A percentile compares a stretch with the other conserved stretches of the same genome.
These are phyloP conservation scores for Escovopsis sp. DNA, from an alignment of 2,329 filamentous ascomycete genomes.

Conservation along the genomic window DNA sequence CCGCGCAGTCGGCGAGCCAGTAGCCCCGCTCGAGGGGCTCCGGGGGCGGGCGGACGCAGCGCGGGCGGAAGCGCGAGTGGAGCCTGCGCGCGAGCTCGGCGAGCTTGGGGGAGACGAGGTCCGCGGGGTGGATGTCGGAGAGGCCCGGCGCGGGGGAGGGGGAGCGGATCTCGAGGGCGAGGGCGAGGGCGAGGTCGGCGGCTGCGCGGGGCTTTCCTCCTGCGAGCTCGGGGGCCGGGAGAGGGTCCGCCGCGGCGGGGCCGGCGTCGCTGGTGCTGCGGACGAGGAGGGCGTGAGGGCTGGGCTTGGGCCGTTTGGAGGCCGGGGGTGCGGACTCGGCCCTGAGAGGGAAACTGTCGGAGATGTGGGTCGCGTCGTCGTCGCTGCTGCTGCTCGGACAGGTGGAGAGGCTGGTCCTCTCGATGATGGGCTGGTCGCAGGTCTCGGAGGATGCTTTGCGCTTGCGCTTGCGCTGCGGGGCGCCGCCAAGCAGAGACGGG, in stretches of 20 bases:
- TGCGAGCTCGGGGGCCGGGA: too few species aligned
- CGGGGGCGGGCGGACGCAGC: conserved; percentile 9
- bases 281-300: background rate
- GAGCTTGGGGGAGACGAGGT: conserved; percentile 44
- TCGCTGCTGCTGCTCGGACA: conserved; percentile 13
- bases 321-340: conserved; percentile 18
- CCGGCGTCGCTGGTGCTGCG: conserved; percentile 19
- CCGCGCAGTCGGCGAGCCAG: conserved; percentile 51
- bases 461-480: conserved; percentile 1
- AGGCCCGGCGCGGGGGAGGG: conserved; percentile 37
- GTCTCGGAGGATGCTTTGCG: conserved; percentile 1
- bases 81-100: conserved; percentile 35
- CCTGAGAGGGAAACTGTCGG: conserved; percentile 8
- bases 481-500: conserved; percentile 2
- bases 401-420: conserved; percentile 20
- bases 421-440: conserved; percentile 3
- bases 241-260: conserved; percentile 3
- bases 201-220: conserved; percentile 1
- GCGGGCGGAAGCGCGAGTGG: conserved; percentile 37
- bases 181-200: conserved; percentile 20
- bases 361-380: conserved; percentile 5
- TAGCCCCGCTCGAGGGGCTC: conserved; percentile 58
- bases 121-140: conserved; percentile 27
- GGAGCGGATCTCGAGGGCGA: conserved; percentile 34
- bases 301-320: conserved; percentile 13